Base-by-base conservation (phyloP, 2,329 filamentous ascomycete genomes). In the Pseudogymnoascus sp. region DNA sequence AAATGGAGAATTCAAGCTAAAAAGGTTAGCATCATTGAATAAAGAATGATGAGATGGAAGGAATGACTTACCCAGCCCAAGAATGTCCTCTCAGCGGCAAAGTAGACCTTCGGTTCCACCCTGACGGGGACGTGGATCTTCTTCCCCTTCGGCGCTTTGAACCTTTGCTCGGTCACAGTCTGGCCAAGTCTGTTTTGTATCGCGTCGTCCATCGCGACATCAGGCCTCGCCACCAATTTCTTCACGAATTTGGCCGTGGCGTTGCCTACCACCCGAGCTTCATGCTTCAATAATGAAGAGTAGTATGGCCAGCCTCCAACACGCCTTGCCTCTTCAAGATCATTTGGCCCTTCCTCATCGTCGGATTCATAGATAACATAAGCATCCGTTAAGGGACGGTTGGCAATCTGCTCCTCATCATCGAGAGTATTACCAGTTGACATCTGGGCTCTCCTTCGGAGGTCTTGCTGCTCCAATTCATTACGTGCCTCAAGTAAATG, bases 81-180 rank as follows among this genome's bases (percentile, higher is more conserved):
- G 77, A 97, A 99, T 0, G 95, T 99, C 67, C 95, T 86, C 76
- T 99, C 95, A 0, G 92, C 93, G 21, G 95, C 95, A 73, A 99
- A 96, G 76, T 92, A 96, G 61, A 99, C 95, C 78, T 99, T 99
- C 35, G 95, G 95, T 76, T 99, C 95, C 35, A 99, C 93, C 59
- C 95, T 87, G 63, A 97, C 88, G 13, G 93, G 93, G 24, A 99
- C 95, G 71, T 97, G 93, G 64, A 99, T 97, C 75, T 90, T 90
- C 84, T 93, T 93, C 62, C 90, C 90, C 74, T 85, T 87, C 11
- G 90, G 90, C 7, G 90, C 89, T 73, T 86, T 87, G 78, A 92
- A 85, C 69, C 77, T 81, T 74, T 81, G 83, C 31, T 75, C 79
- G 67, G 82, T 80, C 26, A 87, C 80, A 76, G 86, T 70, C 70